Evolutionary conservation across 169 alveolate genomes (phyloP).

Genomic region (Plasmodium coatneyi): DNA sequence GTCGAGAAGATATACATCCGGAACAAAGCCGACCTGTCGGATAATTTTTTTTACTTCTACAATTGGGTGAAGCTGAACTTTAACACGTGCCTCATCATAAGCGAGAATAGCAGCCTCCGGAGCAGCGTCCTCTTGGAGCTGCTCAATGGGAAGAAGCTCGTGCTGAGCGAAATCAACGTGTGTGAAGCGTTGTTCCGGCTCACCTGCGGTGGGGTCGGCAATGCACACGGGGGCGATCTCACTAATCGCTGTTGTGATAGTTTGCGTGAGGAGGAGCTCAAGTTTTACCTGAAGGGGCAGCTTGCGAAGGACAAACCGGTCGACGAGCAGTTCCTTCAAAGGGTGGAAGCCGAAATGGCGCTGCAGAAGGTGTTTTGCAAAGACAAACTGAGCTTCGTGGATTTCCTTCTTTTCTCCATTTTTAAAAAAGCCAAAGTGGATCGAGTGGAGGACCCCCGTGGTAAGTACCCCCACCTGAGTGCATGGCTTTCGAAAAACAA

Average conservation of each 20-base stretch:
- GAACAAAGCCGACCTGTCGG: conserved; percentile 5
- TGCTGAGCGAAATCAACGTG: conserved; percentile 13
- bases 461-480: background rate
- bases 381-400: background rate
- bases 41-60: conserved; percentile 16
- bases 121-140: conserved; percentile 9
- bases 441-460: background rate
- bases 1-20: conserved; percentile 37
- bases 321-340: conserved; percentile 23
- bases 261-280: conserved; percentile 16
- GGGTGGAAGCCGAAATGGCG: conserved; percentile 35
- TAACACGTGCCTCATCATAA: conserved; percentile 13
- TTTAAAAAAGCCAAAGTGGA: conserved; percentile 30
- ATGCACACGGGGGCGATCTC: background rate
- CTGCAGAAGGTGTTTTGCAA: background rate
- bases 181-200: conserved; percentile 48
- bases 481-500: conserved; percentile 34
- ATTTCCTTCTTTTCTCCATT: conserved; percentile 36
- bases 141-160: background rate
- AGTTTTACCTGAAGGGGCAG: conserved; percentile 11
- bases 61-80: conserved; percentile 34
- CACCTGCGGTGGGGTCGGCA: background rate
- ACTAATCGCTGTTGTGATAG: background rate
- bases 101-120: conserved; percentile 29
- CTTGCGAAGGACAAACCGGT: conserved; percentile 7